Evolutionary conservation across 177 flowering plant genomes (phyloP), one percentile per base, ranked within the genome.

Genomic region (Vitis hybrid): DNA sequence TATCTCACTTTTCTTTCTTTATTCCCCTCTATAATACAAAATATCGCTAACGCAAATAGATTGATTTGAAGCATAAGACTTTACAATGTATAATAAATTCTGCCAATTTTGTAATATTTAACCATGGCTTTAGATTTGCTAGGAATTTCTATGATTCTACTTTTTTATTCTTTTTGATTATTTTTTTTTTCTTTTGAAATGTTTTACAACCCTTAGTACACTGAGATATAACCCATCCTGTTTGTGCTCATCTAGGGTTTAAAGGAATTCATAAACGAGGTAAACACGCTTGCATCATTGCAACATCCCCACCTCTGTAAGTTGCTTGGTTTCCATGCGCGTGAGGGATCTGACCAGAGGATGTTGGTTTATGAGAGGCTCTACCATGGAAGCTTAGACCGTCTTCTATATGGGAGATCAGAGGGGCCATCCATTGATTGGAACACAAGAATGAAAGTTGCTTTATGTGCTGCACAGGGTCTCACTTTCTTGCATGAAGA

Each of bases 401-500:
- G 85, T 21, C 81, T 93, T 62, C 69, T 95, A 32, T 87, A 83
- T 83, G 96, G 93, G 35, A 84, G 91, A 79, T 84, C 91, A 35
- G 97, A 91, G 78, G 97, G 91, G 11, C 98, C 97, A 0, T 90
- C 88, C 1, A 79, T 93, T 61, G 98, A 95, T 80, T 95, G 99
- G 99, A 84, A 81, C 76, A 74, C 93, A 15, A 86, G 99, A 72
- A 87, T 90, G 88, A 93, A 90, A 78, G 87, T 93, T 72, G 94
- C 98, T 51, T 77, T 91, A 17, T 90, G 94, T 88, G 97, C 99
- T 41, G 97, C 99, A 12, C 93, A 93, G 70, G 99, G 99, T 72
- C 93, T 95, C 56, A 84, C 98, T 24, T 95, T 91, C 83, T 80
- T 95, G 82, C 99, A 95, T 64, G 99, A 95, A 76, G 98, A 93